Percentiles rank a stretch among this genome's conserved stretches.
These are phyloP conservation scores for Dipteronia dyeriana DNA, from an alignment of 345 rosid species.

Conservation along the genomic window DNA sequence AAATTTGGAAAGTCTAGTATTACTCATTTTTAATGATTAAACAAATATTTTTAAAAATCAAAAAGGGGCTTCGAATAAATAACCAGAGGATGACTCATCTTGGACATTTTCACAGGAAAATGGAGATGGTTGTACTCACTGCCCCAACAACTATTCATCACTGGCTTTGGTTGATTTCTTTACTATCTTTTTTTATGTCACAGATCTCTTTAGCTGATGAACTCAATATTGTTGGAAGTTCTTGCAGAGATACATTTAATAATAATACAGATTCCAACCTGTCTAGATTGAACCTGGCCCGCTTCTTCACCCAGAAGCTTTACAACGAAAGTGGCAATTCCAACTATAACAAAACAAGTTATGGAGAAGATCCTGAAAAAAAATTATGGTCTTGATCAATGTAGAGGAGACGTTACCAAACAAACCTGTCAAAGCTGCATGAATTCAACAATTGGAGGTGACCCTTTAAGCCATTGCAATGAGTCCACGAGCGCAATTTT, in stretches of 20 bases:
- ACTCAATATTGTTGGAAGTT: neutral
- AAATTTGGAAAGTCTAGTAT: no score
- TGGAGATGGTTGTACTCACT: neutral
- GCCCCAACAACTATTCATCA: neutral
- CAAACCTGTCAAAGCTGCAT: constrained; percentile 28
- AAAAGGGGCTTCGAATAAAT: no score
- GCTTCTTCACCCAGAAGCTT: neutral
- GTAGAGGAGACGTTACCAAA: constrained; percentile 1
- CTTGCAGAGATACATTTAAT: neutral
- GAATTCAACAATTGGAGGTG: neutral
- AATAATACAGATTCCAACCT: neutral
- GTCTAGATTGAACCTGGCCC: neutral
- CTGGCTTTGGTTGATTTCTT: neutral
- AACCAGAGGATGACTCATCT: no score
- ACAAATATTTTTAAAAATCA: no score
- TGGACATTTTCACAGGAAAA: neutral
- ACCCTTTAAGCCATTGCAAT: constrained; percentile 24
- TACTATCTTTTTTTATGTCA: neutral
- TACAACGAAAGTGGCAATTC: neutral
- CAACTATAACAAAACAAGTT: neutral
- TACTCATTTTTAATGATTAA: no score
- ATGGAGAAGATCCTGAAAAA: constrained; percentile 9
- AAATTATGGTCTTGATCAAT: constrained; percentile 24
- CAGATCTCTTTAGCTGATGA: neutral
- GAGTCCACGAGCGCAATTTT: constrained; percentile 22